Evolutionary conservation across 1,139 yeast genomes (phyloP), one percentile per base, ranked within the genome.

Genomic region (Waltiozyma sp.): DNA sequence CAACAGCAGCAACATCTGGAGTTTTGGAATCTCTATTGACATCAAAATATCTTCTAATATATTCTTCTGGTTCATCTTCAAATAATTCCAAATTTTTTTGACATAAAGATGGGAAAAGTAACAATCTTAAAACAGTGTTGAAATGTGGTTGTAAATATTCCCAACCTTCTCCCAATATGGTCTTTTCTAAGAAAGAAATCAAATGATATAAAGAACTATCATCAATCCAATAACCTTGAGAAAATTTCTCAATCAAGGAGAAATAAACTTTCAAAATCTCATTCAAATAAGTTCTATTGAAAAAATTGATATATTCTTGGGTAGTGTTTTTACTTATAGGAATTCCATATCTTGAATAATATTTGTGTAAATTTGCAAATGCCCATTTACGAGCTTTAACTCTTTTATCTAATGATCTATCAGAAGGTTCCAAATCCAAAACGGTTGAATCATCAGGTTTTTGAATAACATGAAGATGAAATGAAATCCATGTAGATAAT

Each of bases 1-100:
- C 83, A 41, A 83, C 75, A 2, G 96, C 81, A 0, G 95, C 95
- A 38, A 77, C 77, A 55, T 86, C 95, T 0, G 94, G 77, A 13
- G 91, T 80, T 40, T 76, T 73, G 35, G 76, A 72, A 50, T 85
- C 94, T 50, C 84, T 78, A 55, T 76, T 79, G 45, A 79, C 68
- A 56, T 80, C 88, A 51, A 79, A 80, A 54, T 65, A 80, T 51
- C 84, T 70, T 64, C 88, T 72, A 35, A 81, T 70, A 54, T 81
- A 83, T 53, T 82, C 89, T 50, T 79, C 85, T 6, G 83, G 79
- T 48, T 82, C 89, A 48, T 77, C 84, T 52, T 81, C 84, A 54
- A 77, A 79, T 43, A 80, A 63, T 52, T 79, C 85, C 36, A 80
- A 64, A 35, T 75, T 69, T 46, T 71, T 75, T 34, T 71, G 72